phyloP scores from a whole-genome alignment of 257 asterid genomes.

The Solanum arcanum region DNA sequence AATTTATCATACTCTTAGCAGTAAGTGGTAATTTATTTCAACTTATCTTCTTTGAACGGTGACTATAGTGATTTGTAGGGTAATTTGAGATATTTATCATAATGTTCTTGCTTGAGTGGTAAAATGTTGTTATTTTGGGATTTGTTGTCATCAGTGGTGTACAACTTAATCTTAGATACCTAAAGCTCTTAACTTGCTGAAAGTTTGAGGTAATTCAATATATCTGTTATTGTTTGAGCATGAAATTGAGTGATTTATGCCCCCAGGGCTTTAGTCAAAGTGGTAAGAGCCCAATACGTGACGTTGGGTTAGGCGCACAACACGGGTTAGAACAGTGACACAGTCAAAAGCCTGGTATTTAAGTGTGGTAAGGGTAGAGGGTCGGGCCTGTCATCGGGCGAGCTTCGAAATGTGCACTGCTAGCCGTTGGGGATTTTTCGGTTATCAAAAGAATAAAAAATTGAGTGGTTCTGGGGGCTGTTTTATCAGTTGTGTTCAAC shows the following conservation, averaged over 20 bases:
- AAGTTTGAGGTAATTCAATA: not conserved
- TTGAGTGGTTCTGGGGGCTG: not conserved
- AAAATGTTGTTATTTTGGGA: not conserved
- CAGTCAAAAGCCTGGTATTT: not conserved
- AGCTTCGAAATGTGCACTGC: not conserved
- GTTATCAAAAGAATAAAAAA: not conserved
- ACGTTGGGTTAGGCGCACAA: not conserved
- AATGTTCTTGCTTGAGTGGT: not conserved
- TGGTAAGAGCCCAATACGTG: not conserved
- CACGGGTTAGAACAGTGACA: not conserved
- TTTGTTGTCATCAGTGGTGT: not conserved
- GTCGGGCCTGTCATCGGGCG: rapidly evolving
- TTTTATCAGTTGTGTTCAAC: not conserved
- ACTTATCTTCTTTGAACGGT: not conserved
- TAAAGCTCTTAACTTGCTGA: not conserved
- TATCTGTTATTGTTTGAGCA: not conserved
- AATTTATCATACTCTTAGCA: not conserved
- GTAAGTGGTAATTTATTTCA: too few species aligned
- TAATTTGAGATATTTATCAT: not conserved
- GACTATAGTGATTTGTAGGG: not conserved
- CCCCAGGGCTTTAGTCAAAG: not conserved
- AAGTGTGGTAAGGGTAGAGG: not conserved
- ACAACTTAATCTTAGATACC: not conserved
- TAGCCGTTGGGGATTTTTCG: not conserved
- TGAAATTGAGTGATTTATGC: not conserved